A percentile compares a stretch with the other conserved stretches of the same genome.
phyloP scores from a whole-genome alignment of 257 asterid species.

The Lithospermum erythrorhizon region DNA sequence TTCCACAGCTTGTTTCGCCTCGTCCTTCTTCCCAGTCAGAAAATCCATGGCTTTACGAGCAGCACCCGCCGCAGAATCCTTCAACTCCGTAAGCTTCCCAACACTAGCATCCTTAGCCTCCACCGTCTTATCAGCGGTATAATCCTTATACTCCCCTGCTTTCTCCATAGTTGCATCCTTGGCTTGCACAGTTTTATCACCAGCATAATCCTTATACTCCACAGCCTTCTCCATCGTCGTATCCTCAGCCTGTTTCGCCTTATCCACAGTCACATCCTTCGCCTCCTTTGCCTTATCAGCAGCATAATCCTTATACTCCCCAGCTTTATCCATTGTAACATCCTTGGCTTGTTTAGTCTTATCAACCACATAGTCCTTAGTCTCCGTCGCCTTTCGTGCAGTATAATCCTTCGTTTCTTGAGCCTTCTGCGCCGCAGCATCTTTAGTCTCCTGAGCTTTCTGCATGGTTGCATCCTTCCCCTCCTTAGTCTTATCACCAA shows the following conservation, averaged over 20 bases:
- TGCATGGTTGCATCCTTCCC: conserved; percentile 7
- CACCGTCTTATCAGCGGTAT: conserved; percentile 1
- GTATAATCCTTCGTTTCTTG: conserved; percentile 29
- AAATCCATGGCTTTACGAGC: conserved; percentile 49
- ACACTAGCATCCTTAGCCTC: conserved; percentile 39
- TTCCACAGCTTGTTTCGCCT: conserved; percentile 22
- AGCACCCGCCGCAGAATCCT: conserved; percentile 32
- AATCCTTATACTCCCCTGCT: conserved; percentile 9
- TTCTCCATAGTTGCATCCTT: conserved; percentile 10
- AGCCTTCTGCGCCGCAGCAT: conserved; percentile 2
- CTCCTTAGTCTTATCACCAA: background rate
- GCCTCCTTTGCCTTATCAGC: conserved; percentile 1
- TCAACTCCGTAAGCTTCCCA: conserved; percentile 35
- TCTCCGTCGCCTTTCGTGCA: background rate
- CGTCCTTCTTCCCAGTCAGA: conserved; percentile 60
- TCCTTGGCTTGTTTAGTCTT: background rate
- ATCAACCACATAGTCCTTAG: background rate
- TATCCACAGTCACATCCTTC: background rate
- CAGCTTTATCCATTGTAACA: background rate
- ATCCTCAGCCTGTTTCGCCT: conserved; percentile 6
- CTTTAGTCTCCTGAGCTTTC: conserved; percentile 14
- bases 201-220: conserved; percentile 7
- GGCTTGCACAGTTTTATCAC: conserved; percentile 2
- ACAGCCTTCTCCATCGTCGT: conserved; percentile 5
- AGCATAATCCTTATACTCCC: background rate